Conservation (phyloP, 257 asterid genomes). For the Primulina huaijiensis region DNA sequence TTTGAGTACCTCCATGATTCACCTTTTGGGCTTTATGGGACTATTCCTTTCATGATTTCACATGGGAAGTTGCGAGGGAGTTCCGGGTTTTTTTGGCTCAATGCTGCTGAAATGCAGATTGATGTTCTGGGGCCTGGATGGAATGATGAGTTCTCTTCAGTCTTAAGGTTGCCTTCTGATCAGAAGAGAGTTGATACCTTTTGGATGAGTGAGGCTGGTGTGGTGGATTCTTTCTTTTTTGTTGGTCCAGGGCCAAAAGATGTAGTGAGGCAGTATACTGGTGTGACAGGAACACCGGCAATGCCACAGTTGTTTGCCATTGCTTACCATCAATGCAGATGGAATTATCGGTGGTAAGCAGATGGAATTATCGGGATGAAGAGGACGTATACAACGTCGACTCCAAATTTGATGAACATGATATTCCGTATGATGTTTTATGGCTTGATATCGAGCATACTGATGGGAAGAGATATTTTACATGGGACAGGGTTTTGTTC, state of each 20-base stretch:
- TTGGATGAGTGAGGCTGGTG: constrained; percentile 99
- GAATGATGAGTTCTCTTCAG: constrained; percentile 56
- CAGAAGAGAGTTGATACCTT: constrained; percentile 78
- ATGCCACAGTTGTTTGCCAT: constrained; percentile 90
- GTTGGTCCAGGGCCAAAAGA: constrained; percentile 92
- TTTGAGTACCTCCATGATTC: constrained; percentile 82
- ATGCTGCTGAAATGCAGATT: constrained; percentile 99
- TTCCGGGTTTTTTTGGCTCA: constrained; percentile 94
- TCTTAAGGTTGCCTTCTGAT: constrained; percentile 62
- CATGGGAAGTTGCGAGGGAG: constrained; percentile 85
- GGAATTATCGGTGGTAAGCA: constrained; percentile 97
- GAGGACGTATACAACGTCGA: constrained; percentile 87
- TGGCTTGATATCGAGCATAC: constrained; percentile 99
- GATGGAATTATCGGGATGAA: constrained; percentile 98
- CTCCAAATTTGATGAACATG: constrained; percentile 84
- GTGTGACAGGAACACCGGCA: constrained; percentile 83
- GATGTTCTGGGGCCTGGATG: constrained; percentile 80
- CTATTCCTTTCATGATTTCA: constrained; percentile 84
- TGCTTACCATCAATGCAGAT: constrained; percentile 95
- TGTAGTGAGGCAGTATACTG: constrained; percentile 79
- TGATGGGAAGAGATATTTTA: constrained; percentile 87
- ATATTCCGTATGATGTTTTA: constrained; percentile 90
- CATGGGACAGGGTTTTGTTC: constrained; percentile 82
- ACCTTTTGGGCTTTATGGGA: constrained; percentile 94
- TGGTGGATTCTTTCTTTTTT: constrained; percentile 84